Evolutionary conservation across 441 rosid genomes (phyloP).

Genomic region (Pelargonium australe): DNA sequence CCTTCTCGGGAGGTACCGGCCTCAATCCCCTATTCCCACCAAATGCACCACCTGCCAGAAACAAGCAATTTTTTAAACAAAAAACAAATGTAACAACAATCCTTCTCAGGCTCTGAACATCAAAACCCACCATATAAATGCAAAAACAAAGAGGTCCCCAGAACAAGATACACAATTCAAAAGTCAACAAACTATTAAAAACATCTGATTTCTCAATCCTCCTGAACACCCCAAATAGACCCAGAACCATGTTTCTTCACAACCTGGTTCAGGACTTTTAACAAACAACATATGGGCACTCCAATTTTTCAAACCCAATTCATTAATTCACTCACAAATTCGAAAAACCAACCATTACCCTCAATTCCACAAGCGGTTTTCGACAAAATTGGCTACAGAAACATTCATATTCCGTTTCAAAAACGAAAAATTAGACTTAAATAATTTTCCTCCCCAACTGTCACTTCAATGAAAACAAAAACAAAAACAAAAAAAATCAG

Average conservation of each 20-base stretch:
- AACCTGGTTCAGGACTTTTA: not conserved
- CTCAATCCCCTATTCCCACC: conserved; percentile 87
- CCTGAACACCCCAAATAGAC: not conserved
- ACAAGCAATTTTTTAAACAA: not conserved
- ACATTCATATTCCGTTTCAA: not conserved
- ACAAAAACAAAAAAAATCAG: too few relatives aligned
- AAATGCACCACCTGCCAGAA: conserved; percentile 72
- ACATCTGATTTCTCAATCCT: not conserved
- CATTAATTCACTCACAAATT: not conserved
- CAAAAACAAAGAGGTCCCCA: not conserved
- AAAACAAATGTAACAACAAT: not conserved
- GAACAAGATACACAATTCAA: not conserved
- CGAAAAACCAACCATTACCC: not conserved
- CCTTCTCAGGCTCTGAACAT: not conserved
- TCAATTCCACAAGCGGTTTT: not conserved
- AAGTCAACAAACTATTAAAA: too few relatives aligned
- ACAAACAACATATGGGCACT: not conserved
- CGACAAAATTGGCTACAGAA: not conserved
- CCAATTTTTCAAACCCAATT: not conserved
- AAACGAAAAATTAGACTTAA: not conserved
- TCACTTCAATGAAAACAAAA: too few relatives aligned
- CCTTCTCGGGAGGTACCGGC: conserved; percentile 91
- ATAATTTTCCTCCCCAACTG: too few relatives aligned
- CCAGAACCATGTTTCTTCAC: not conserved
- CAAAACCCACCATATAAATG: not conserved